Percentiles rank a stretch among this genome's conserved stretches.
phyloP scores from a whole-genome alignment of 2,329 filamentous ascomycete genomes.

The Capronia americana region DNA sequence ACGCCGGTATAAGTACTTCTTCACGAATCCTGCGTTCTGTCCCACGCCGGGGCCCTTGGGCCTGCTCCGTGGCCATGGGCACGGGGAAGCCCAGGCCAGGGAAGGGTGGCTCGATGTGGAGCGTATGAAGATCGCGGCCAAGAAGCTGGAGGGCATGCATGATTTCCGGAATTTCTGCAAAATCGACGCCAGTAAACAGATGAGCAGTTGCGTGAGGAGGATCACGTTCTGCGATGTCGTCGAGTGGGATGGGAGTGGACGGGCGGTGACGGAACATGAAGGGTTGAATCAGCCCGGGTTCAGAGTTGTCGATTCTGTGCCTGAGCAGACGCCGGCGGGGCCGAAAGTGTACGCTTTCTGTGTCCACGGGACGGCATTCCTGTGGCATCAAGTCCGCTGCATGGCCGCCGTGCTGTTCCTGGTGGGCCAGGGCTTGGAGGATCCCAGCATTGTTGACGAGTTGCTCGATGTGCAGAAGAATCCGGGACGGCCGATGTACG shows the following conservation, averaged over 20 bases:
- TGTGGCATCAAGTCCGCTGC: slow-evolving; percentile 98
- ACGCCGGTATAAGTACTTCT: slow-evolving; percentile 94
- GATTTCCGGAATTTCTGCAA: slow-evolving; percentile 99
- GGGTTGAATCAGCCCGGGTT: slow-evolving; percentile 36
- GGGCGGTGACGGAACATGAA: slow-evolving; percentile 61
- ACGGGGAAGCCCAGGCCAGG: slow-evolving; percentile 47
- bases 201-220: slow-evolving; percentile 77
- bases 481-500: slow-evolving; percentile 81
- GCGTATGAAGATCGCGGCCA: slow-evolving; percentile 83
- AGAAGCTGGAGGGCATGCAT: slow-evolving; percentile 78
- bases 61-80: slow-evolving; percentile 43
- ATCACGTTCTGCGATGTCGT: slow-evolving; percentile 84
- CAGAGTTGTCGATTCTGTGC: not conserved
- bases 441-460: slow-evolving; percentile 72
- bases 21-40: slow-evolving; percentile 87
- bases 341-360: slow-evolving; percentile 84
- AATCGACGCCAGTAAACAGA: slow-evolving; percentile 86
- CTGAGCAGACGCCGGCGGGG: slow-evolving; percentile 26
- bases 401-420: slow-evolving; percentile 94
- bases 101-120: slow-evolving; percentile 86
- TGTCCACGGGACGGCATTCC: slow-evolving; percentile 86
- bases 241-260: slow-evolving; percentile 64
- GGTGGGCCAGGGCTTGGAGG: slow-evolving; percentile 85
- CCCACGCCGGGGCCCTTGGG: slow-evolving; percentile 66
- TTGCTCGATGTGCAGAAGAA: slow-evolving; percentile 75